Conservation (phyloP, 129 eudicot species). For the Glebionis coronaria region DNA sequence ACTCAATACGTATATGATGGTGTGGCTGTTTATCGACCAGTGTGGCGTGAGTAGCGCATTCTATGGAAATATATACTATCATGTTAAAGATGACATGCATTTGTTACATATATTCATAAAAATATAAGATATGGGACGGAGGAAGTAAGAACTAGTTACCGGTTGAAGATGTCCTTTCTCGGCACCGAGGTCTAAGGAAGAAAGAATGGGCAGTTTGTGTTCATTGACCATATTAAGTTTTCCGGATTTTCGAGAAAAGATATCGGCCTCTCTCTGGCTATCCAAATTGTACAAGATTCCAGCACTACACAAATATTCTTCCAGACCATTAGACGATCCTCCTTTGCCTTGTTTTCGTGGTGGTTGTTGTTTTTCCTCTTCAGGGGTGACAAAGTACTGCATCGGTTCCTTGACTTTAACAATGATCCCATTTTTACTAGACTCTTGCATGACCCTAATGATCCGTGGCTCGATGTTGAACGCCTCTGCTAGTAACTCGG, state of each 20-base stretch:
- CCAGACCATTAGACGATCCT: conserved; percentile 34
- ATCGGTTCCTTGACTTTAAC: conserved; percentile 39
- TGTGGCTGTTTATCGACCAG: too few species aligned
- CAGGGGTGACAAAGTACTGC: conserved; percentile 54
- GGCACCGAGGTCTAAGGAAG: conserved; percentile 51
- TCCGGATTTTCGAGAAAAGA: conserved; percentile 55
- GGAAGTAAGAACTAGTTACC: conserved; percentile 20
- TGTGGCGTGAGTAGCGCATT: conserved; percentile 33
- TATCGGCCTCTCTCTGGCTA: conserved; percentile 42
- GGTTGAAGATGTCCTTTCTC: conserved; percentile 57
- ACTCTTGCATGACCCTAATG: conserved; percentile 41
- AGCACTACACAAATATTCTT: conserved; percentile 50
- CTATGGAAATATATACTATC: background rate
- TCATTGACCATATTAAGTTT: conserved; percentile 37
- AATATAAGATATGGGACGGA: background rate
- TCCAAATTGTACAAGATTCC: conserved; percentile 44
- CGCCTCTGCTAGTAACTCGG: conserved; percentile 64
- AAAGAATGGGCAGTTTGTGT: conserved; percentile 58
- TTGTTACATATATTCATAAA: too few species aligned
- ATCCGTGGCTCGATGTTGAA: conserved; percentile 37
- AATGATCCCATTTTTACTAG: conserved; percentile 41
- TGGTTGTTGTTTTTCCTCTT: conserved; percentile 21
- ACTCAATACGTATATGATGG: too few species aligned
- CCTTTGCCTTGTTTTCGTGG: background rate
- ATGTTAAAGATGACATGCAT: background rate